Evolutionary conservation across 2,329 filamentous ascomycete species (phyloP).

Genomic region (Penicillium oxalicum): DNA sequence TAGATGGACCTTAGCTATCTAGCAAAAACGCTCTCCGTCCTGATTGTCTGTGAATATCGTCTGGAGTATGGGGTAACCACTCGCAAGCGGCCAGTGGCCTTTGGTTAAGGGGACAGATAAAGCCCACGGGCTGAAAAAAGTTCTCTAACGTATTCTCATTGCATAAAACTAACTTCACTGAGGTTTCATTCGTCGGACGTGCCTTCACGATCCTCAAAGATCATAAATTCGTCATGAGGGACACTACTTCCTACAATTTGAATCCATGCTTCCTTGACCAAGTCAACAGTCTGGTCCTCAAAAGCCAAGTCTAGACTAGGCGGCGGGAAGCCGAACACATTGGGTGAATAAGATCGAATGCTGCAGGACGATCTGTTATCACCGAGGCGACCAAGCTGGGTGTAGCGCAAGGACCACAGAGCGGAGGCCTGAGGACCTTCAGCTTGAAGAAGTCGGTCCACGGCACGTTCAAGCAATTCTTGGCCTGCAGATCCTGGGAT

Average conservation of each 20-base stretch:
- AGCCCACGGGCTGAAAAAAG: too few species aligned
- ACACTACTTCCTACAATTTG: slow-evolving; percentile 51
- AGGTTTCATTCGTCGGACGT: slow-evolving; percentile 46
- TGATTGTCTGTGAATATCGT: too few species aligned
- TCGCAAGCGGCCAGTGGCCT: too few species aligned
- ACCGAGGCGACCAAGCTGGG: slow-evolving; percentile 36
- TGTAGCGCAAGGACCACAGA: slow-evolving; percentile 51
- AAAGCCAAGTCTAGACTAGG: slow-evolving; percentile 63
- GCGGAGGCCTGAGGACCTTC: slow-evolving; percentile 31
- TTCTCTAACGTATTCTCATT: too few species aligned
- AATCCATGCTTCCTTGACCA: slow-evolving; percentile 66
- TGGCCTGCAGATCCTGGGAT: slow-evolving; percentile 31
- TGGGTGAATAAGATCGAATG: slow-evolving; percentile 30
- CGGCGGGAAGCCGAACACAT: slow-evolving; percentile 53
- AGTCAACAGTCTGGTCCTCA: slow-evolving; percentile 61
- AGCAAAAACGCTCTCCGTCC: too few species aligned
- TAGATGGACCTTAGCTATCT: too few species aligned
- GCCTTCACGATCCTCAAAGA: slow-evolving; percentile 68
- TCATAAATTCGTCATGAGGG: slow-evolving; percentile 59
- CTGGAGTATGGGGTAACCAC: too few species aligned
- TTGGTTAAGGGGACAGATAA: too few species aligned
- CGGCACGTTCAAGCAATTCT: slow-evolving; percentile 36
- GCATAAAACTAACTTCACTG: too few species aligned
- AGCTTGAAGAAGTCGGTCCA: slow-evolving; percentile 41
- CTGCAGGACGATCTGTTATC: slow-evolving; percentile 8